Conservation (phyloP, 208 protist species). For the Acanthamoeba sp. region DNA sequence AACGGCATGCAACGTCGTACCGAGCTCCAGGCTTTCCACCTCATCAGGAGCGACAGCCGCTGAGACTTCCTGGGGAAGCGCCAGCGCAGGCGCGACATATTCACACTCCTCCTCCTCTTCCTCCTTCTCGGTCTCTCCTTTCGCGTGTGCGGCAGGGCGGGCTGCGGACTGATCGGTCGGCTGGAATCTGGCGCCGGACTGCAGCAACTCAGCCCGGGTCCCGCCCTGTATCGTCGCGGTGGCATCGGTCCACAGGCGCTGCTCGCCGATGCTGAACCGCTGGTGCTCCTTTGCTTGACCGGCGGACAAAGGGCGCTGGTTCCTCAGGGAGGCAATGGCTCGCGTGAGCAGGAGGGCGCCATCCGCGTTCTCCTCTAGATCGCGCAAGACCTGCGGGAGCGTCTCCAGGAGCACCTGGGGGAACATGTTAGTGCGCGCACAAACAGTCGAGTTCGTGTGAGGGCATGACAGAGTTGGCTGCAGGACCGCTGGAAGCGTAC, state of each 20-base stretch:
- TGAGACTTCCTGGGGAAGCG: background rate
- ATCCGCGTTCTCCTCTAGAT: background rate
- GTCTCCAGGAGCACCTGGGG: background rate
- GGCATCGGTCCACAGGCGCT: background rate
- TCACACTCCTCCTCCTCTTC: background rate
- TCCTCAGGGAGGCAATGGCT: background rate
- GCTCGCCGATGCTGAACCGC: background rate
- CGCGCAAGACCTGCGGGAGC: background rate
- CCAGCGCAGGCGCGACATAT: background rate
- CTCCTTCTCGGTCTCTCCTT: background rate
- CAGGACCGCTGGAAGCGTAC: background rate
- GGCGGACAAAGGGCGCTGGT: background rate
- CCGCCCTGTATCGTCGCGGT: background rate
- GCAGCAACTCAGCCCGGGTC: background rate
- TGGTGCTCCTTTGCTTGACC: background rate
- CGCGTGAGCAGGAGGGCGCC: background rate
- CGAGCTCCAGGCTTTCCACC: conserved; percentile 40
- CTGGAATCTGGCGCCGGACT: too few relatives aligned
- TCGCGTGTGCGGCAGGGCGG: background rate
- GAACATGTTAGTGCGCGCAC: background rate
- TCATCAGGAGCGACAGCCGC: background rate
- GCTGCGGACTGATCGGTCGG: too few relatives aligned
- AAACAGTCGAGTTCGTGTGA: background rate
- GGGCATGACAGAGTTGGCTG: too few relatives aligned
- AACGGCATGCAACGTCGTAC: background rate